Base-by-base conservation (phyloP, 1,139 yeast species). In the Blastobotrys illinoisensis region DNA sequence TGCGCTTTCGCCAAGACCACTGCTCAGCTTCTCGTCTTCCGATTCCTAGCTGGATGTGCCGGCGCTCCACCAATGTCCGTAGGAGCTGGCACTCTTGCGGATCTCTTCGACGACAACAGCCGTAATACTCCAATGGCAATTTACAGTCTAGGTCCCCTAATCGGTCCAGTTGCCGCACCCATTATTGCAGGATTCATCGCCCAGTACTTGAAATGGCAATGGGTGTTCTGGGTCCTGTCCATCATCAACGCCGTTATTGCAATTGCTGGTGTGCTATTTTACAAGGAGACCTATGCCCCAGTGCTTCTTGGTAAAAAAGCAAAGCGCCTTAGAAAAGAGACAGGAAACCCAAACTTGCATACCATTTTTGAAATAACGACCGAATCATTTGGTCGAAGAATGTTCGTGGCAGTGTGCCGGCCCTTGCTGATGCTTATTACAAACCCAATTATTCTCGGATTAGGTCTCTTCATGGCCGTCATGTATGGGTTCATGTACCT, bases 61-160 rank as follows among this genome's bases (percentile, higher is more conserved):
- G 86, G 85, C 3, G 79, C 84, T 54, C 83, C 86, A 1, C 82
- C 88, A 0, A 69, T 83, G 49, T 80, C 82, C 52, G 84, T 83
- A n/a, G 86, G 87, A n/a, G 87, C 86, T 1, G 89, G 88, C 32
- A 78, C 82, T 3, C 66, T 84, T 50, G 85, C 86, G n/a, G 89
- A 84, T 64, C 67, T 82, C 55, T 84, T 78, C 70, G 72, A 73
- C 49, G 82, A 81, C 58, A 63, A 69, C 36, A 74, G 79, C 47
- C 72, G 88, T 50, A 81, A 79, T 50, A 63, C 73, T 32, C 87
- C 88, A 1, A 72, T 83, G 74, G 83, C 85, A 0, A 68, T 80
- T n/a, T 83, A 79, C 66, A 75, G 82, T 0, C 64, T 82, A 26
- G 83, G 85, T 23, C 87, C 88, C 1, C 55, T 63, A 21, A 69